Conservation (phyloP, 768 basidiomycete species). For the Rhizopogon vesiculosus region DNA sequence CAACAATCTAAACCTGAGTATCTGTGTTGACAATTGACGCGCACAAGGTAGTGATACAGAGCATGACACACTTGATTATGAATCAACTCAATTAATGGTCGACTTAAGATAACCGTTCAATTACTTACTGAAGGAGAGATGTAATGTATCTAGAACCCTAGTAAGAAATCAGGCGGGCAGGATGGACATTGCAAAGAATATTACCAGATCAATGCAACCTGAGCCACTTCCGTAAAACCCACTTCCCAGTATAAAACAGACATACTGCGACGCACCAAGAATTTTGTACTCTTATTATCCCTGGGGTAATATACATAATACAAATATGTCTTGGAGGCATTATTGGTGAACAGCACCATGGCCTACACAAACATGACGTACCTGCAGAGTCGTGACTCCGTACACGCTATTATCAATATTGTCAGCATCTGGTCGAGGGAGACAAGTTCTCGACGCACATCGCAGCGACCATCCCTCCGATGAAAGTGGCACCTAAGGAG, state of each 20-base stretch:
- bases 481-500: conserved; percentile 13
- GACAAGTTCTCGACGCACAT: conserved; percentile 7
- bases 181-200: neutral
- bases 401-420: conserved; percentile 9
- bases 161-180: neutral
- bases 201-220: conserved; percentile 8
- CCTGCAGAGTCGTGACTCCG: conserved; percentile 20
- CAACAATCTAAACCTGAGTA: neutral
- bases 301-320: conserved; percentile 19
- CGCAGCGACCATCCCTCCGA: conserved; percentile 14
- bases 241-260: neutral
- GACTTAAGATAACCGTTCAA: neutral
- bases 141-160: conserved; percentile 6
- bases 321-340: conserved; percentile 15
- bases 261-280: conserved; percentile 6
- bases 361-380: neutral
- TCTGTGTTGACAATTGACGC: neutral
- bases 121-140: conserved; percentile 6
- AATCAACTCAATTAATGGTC: neutral
- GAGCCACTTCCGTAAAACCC: neutral
- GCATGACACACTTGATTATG: conserved; percentile 12
- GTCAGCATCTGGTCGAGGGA: neutral
- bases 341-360: neutral
- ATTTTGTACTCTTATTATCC: conserved; percentile 5
- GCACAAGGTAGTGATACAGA: conserved; percentile 39